These are phyloP conservation scores for Lagenidium giganteum DNA, from an alignment of 352 stramenopile species.

Conservation along the genomic window DNA sequence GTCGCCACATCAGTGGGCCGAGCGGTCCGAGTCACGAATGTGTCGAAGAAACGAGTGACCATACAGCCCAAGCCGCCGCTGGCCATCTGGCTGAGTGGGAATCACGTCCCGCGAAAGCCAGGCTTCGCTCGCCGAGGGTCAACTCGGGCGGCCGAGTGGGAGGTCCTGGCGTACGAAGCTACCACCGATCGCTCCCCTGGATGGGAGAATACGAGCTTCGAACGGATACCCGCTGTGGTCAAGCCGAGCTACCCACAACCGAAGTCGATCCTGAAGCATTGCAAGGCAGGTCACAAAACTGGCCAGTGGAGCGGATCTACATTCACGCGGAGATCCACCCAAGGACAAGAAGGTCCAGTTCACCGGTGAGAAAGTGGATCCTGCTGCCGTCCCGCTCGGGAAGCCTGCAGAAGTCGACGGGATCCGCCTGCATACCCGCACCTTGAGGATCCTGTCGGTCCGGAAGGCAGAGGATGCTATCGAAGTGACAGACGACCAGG, in stretches of 20 bases:
- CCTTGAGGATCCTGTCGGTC: too few species aligned
- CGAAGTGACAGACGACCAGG: too few species aligned
- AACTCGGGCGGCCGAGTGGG: neutral
- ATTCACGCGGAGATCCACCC: too few species aligned
- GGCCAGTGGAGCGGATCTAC: too few species aligned
- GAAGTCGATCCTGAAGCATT: neutral
- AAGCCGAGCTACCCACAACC: neutral
- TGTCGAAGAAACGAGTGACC: neutral
- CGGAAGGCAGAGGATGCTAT: too few species aligned
- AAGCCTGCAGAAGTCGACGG: too few species aligned
- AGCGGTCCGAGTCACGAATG: neutral
- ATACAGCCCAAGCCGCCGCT: neutral
- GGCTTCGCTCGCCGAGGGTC: neutral
- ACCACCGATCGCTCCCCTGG: neutral
- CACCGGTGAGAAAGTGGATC: too few species aligned
- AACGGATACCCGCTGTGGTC: neutral
- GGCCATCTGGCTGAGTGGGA: neutral
- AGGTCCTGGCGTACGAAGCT: neutral
- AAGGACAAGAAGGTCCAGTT: too few species aligned
- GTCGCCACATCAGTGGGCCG: neutral
- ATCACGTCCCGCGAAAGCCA: neutral
- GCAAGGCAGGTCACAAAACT: too few species aligned
- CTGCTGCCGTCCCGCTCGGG: too few species aligned
- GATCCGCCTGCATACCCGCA: too few species aligned
- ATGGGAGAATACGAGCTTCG: neutral